Evolutionary conservation across 805 yeast genomes (phyloP), one percentile per base, ranked within the genome.

Genomic region (Helenozyma baotianmanensis): DNA sequence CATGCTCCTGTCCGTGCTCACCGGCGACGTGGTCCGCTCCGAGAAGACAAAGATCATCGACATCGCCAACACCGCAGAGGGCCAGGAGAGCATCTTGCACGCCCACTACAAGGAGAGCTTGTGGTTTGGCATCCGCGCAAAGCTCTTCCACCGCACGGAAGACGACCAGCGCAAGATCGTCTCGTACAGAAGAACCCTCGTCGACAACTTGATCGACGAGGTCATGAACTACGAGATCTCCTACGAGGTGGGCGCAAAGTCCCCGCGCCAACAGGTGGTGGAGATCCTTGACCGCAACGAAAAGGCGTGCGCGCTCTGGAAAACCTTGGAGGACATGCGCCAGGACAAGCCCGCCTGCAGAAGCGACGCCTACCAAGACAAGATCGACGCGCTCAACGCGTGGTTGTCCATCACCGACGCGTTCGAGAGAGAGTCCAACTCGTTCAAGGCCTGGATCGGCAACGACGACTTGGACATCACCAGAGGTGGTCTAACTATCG

Each of bases 21-120:
- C 94, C 3, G 97, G 98, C 46, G 97, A 92, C 57, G 95, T 92
- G 33, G 88, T 92, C 14, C 75, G 82, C 22, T 81, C 90, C 9
- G 98, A 92, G 51, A 92, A 90, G 59, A 80, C 85, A 4, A 80
- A 80, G 56, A 69, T 84, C 35, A 78, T 75, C 11, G 74, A 71
- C 32, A 78, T 72, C 23, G 54, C 58, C 16, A 58, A 51, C 40
- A 47, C 57, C 0, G 60, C 58, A 25, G 60, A 55, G 25, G 52
- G 54, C 19, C 68, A 62, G 41, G 81, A 77, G 43, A 56, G 70
- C 33, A 63, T 74, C 42, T 47, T 75, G 35, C 70, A 76, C 38
- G 66, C 79, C 4, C 65, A 76, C 5, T 73, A 74, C 52, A 78
- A 77, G 42, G 84, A 82, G 47, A 86, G 79, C 39, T 61, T 87